A percentile compares a stretch with the other conserved stretches of the same genome.
Conservation (phyloP, 31 red algal genomes). For the Porphyra umbilicalis region DNA sequence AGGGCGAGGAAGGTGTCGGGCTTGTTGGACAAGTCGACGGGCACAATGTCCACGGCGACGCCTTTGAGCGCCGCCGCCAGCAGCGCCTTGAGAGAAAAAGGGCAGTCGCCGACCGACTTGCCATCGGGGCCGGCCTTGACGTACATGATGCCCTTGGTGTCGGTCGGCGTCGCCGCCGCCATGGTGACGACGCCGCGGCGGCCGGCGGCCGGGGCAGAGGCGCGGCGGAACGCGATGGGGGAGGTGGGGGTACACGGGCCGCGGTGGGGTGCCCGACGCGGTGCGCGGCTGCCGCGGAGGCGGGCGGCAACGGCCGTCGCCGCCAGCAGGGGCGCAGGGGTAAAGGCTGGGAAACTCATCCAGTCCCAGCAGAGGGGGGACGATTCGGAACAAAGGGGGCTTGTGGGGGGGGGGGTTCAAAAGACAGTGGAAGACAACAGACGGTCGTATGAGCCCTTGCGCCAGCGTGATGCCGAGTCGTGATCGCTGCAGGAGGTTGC, state of each 20-base stretch:
- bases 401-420: no score
- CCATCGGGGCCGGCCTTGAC: background rate
- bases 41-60: background rate
- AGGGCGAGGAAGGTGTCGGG: background rate
- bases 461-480: no score
- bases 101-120: background rate
- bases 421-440: no score
- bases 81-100: background rate
- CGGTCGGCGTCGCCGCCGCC: no score
- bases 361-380: no score
- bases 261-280: background rate
- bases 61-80: background rate
- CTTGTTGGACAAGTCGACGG: background rate
- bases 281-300: background rate
- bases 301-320: background rate
- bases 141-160: background rate
- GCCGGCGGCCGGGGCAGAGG: no score
- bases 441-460: no score
- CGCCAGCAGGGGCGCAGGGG: background rate
- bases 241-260: background rate
- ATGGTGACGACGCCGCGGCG: background rate
- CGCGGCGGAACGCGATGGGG: background rate
- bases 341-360: background rate
- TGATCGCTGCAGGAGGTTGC: no score
- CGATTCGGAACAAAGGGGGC: no score